A percentile compares a stretch with the other conserved stretches of the same genome.
Conservation (phyloP, 2,329 filamentous ascomycete genomes). For the Aspergillus melleus region DNA sequence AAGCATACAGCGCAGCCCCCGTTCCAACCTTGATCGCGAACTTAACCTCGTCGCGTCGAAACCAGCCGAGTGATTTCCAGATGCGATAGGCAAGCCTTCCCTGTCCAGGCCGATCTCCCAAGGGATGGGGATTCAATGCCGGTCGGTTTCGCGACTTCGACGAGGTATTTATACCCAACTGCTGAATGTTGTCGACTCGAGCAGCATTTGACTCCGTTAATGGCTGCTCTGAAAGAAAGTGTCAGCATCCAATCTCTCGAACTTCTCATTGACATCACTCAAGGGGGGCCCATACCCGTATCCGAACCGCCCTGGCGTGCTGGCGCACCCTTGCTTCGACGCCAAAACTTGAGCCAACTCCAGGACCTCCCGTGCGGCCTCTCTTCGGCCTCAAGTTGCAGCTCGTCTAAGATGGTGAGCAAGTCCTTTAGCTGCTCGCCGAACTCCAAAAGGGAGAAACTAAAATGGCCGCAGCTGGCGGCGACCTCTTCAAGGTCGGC, state of each 20-base stretch:
- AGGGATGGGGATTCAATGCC: not conserved
- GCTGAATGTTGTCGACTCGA: slow-evolving; percentile 1
- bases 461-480: slow-evolving; percentile 96
- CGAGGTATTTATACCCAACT: not conserved
- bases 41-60: slow-evolving; percentile 65
- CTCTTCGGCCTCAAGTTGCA: slow-evolving; percentile 69
- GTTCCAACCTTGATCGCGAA: slow-evolving; percentile 94
- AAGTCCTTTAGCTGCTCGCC: slow-evolving; percentile 86
- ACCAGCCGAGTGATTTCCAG: slow-evolving; percentile 56
- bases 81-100: slow-evolving; percentile 48
- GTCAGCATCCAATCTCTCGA: slow-evolving; percentile 4
- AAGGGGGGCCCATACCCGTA: slow-evolving; percentile 23
- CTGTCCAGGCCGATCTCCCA: slow-evolving; percentile 18
- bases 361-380: slow-evolving; percentile 65
- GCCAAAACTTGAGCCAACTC: slow-evolving; percentile 87
- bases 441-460: slow-evolving; percentile 86
- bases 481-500: slow-evolving; percentile 97
- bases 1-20: slow-evolving; percentile 83
- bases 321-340: slow-evolving; percentile 20
- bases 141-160: not conserved
- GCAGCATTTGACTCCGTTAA: slow-evolving; percentile 9
- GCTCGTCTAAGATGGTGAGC: slow-evolving; percentile 78
- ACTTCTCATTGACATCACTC: not conserved
- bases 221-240: slow-evolving; percentile 10
- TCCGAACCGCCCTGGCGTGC: slow-evolving; percentile 18